Base-by-base conservation (phyloP, 2,329 filamentous ascomycete genomes). In the Knufia petricola region DNA sequence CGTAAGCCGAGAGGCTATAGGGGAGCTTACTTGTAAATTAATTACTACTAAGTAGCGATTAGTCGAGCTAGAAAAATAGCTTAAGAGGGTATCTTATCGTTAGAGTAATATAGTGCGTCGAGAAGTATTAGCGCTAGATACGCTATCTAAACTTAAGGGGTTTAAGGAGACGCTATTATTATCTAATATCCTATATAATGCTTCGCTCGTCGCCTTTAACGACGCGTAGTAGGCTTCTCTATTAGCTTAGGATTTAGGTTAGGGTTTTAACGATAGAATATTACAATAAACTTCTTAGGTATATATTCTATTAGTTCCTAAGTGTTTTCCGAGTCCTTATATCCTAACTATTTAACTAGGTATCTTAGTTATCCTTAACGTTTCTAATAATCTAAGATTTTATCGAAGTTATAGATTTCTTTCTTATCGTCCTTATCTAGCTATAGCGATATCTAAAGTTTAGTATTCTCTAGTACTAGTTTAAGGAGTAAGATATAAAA, bases 321-420 rank as follows among this genome's bases (percentile, higher is more conserved):
- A 9, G 32, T 38, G 24, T 51, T 48, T 31, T 51, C 38, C 26
- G 9, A 13, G 2, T 31, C 3, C 10, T 42, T 31, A 38, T 51
- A 51, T 26, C 45, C 49, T 51, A 48, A 48, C 38, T 44, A 51
- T 15, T 51, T 48, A 31, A 51, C 38, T 44, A 51, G 45, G 38
- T 51, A 51, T 21, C 43, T 19, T 26, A 28, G n/a, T 32, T 38
- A 44, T 17, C 28, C 23, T n/a, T 44, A 19, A 8, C 43, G 8
- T n/a, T 13, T 23, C 36, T 39, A 15, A 21, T 46, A 28, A 23
- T 36, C 31, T 28, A 48, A 20, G 20, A 39, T 31, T 28, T 21
- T 38, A 38, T 46, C 39, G 17, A 46, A n/a, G 4, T 46, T 15
- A 20, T 38, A 46, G 3, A 39, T 13, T 30, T 50, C 48, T 38